Percentiles rank a stretch among this genome's conserved stretches.
phyloP scores from a whole-genome alignment of 192 early-diverging fungal species.

The Linnemannia zychae region DNA sequence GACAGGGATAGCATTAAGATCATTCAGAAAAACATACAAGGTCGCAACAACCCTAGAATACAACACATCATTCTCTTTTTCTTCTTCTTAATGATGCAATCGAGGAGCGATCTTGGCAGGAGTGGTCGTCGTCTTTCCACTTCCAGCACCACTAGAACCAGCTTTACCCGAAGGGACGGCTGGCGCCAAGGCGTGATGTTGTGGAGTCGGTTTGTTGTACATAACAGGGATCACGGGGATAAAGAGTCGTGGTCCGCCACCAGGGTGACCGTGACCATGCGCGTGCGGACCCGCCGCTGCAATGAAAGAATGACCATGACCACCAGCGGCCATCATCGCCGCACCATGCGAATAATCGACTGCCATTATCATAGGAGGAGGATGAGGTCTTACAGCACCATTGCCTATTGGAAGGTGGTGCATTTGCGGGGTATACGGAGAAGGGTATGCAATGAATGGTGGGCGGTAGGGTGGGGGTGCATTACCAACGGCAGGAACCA shows the following conservation, averaged over 20 bases:
- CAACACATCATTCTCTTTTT: background rate
- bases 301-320: slow-evolving; percentile 16
- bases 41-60: no score
- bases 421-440: slow-evolving; percentile 19
- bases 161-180: background rate
- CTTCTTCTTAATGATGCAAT: slow-evolving; percentile 21
- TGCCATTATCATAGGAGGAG: slow-evolving; percentile 46
- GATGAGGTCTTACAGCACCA: slow-evolving; percentile 9
- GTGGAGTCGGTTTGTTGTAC: slow-evolving; percentile 41
- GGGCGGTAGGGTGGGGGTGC: slow-evolving; percentile 52
- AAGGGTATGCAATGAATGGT: slow-evolving; percentile 40
- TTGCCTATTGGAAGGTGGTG: background rate
- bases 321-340: slow-evolving; percentile 1
- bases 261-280: background rate
- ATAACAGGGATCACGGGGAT: slow-evolving; percentile 55
- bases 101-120: slow-evolving; percentile 47
- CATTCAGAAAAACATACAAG: background rate
- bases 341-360: slow-evolving; percentile 40
- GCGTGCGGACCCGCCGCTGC: background rate
- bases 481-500: slow-evolving; percentile 25
- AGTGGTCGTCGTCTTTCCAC: slow-evolving; percentile 17
- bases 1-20: background rate
- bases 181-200: slow-evolving; percentile 5
- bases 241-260: slow-evolving; percentile 22
- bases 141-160: background rate